These are phyloP conservation scores for Gossypioides kirkii DNA, from an alignment of 345 rosid genomes.

Conservation along the genomic window DNA sequence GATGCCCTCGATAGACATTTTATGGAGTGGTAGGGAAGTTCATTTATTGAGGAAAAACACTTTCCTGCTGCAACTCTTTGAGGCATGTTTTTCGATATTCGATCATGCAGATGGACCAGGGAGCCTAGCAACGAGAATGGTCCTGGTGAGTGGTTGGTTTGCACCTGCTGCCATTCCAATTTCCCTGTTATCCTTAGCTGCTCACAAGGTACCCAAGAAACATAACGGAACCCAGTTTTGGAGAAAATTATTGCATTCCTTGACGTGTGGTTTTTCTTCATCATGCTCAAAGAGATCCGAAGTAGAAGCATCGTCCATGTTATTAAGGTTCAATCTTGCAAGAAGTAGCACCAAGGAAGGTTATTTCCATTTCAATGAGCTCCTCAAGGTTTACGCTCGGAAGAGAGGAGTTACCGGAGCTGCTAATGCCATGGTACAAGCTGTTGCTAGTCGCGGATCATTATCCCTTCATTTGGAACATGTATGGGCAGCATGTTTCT, in stretches of 20 bases:
- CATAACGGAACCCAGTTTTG: slow-evolving; percentile 46
- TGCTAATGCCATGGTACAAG: slow-evolving; percentile 68
- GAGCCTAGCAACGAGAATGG: slow-evolving; percentile 94
- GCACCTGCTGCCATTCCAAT: slow-evolving; percentile 78
- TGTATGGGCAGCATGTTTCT: slow-evolving; percentile 79
- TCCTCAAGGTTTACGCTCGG: slow-evolving; percentile 62
- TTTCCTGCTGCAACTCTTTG: slow-evolving; percentile 78
- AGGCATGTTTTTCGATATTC: slow-evolving; percentile 92
- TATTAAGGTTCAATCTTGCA: slow-evolving; percentile 79
- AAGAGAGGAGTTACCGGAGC: slow-evolving; percentile 45
- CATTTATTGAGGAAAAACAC: slow-evolving; percentile 40
- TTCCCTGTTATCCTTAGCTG: slow-evolving; percentile 65
- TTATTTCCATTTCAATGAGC: slow-evolving; percentile 53
- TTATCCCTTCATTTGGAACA: slow-evolving; percentile 54
- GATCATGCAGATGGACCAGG: slow-evolving; percentile 87
- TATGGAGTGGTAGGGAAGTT: slow-evolving; percentile 53
- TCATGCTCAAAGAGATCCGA: slow-evolving; percentile 62
- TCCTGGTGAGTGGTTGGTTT: slow-evolving; percentile 85
- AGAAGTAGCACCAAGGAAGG: slow-evolving; percentile 61
- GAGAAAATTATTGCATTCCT: slow-evolving; percentile 50
- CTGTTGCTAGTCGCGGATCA: slow-evolving; percentile 61
- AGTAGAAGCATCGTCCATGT: slow-evolving; percentile 74
- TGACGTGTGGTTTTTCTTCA: slow-evolving; percentile 65
- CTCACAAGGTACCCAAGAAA: slow-evolving; percentile 72
- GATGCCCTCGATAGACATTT: slow-evolving; percentile 68